Evolutionary conservation across 164 flowering plant genomes (phyloP).

Genomic region (Magnolia officinalis): DNA sequence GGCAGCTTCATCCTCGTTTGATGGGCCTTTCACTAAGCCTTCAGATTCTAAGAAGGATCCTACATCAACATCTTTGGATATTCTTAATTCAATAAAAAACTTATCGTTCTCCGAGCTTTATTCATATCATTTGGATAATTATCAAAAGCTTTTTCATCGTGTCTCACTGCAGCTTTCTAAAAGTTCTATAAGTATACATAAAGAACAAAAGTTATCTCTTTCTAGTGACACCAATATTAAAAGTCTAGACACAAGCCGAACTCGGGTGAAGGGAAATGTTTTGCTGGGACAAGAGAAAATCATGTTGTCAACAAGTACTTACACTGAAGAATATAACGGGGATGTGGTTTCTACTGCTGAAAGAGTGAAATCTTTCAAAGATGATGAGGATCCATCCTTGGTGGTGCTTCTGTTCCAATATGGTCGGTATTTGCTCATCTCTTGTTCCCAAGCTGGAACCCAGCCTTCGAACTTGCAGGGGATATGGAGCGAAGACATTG

Average conservation of each 20-base stretch:
- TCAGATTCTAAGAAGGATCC: conserved; percentile 72
- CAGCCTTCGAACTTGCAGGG: conserved; percentile 91
- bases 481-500: conserved; percentile 79
- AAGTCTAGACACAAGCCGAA: not conserved
- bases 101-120: conserved; percentile 67
- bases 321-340: conserved; percentile 10
- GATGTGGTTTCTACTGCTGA: conserved; percentile 50
- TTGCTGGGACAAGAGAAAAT: conserved; percentile 14
- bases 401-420: conserved; percentile 89
- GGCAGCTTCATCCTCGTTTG: conserved; percentile 78
- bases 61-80: conserved; percentile 32
- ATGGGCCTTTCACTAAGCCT: conserved; percentile 73
- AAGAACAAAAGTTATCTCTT: not conserved
- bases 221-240: not conserved
- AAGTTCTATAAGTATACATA: conserved; percentile 28
- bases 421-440: conserved; percentile 88
- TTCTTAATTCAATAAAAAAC: conserved; percentile 31
- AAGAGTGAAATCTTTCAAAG: conserved; percentile 73
- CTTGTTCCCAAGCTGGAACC: conserved; percentile 90
- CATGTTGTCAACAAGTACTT: conserved; percentile 4
- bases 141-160: conserved; percentile 80
- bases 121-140: conserved; percentile 74
- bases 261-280: conserved; percentile 9
- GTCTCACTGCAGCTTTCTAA: conserved; percentile 75
- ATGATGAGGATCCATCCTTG: conserved; percentile 88